Evolutionary conservation across 139 green algal genomes (phyloP), one percentile per base, ranked within the genome.

Genomic region (Chlamydomonas sphaeroides): DNA sequence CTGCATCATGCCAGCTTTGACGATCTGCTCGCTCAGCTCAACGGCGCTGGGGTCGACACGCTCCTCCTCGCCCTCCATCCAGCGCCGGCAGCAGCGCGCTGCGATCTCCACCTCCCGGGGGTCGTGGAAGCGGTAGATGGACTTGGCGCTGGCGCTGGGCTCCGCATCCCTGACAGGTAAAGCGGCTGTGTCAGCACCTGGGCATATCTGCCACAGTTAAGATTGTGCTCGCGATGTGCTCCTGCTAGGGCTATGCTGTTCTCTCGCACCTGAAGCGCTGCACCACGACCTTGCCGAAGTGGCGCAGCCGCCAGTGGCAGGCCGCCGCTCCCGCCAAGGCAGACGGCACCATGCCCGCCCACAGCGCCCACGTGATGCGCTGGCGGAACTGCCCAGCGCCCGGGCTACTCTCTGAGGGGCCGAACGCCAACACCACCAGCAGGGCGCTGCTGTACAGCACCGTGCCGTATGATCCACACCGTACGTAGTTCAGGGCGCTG

Each of bases 71-170:
- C 68, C 32, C 68, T 56, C 33, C 57, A 72, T 25, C 68, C 78
- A 85, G 42, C 72, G 78, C 42, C 87, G 83, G 38, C 41, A 78
- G 53, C 63, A 79, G 48, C 87, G 83, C 1, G 69, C 48, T 25
- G 57, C 70, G 8, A 90, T 79, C 83, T 90, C 86, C 71, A 90
- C 86, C 81, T 88, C 69, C 11, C 73, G 82, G 1, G 68, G 63
- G 45, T 90, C 86, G 1, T 45, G 49, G 57, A 90, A 90, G 30
- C 69, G 68, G 82, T 90, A 63, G 53, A 87, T 70, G 2, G 41
- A 14, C 21, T 65, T 84, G 35, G 39, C 3, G 75, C 73, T 73
- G 1, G 26, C 23, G 17, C 63, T 18, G 33, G 26, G 33, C 33
- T 17, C 33, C 8, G 17, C 32, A 3, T 33, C 33, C 33, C 63